Evolutionary conservation across 2,329 filamentous ascomycete genomes (phyloP), one percentile per base, ranked within the genome.

Genomic region (Fusarium sp.): DNA sequence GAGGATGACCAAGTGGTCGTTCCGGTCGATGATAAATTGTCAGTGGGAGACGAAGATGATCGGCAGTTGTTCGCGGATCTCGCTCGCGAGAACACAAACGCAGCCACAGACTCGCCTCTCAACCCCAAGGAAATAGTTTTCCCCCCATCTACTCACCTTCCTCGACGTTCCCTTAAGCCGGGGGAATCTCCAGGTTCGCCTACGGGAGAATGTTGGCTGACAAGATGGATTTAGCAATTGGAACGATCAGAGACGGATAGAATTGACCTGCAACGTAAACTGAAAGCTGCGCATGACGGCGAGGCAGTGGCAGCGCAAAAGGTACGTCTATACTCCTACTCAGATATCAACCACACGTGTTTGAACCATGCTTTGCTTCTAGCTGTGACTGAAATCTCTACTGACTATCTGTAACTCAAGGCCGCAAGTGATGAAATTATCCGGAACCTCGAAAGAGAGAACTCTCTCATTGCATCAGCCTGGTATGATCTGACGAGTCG

Each of bases 401-500:
- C 67, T 63, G 45, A 72, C 67, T 52, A 45, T 61, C 45, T 40
- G 44, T 61, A 24, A 40, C 25, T 16, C 48, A 74, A 88, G 84
- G 84, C 84, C 45, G 81, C 84, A 57, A 80, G 79, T 69, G 86
- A 89, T 48, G 82, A 87, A 75, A 81, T 84, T 53, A 87, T 92
- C 75, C 88, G 89, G 71, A 92, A 90, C 73, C 86, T 97, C 63
- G 87, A 92, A 78, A 88, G 91, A 73, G 93, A 97, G 79, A 94
- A 93, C 78, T 86, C 87, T 41, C 86, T 96, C 77, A 93, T 97
- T 74, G 85, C 91, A 27, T 92, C 90, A n/a, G 93, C 93, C 4
- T 97, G 92, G 92, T 94, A 94, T 81, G 92, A 95, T 79, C 87
- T 96, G 75, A 90, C 91, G 27, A 90, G 86, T 77, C 86, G 93